These are phyloP conservation scores for Oenanthe sinensis DNA, from an alignment of 129 eudicot genomes.

Conservation along the genomic window DNA sequence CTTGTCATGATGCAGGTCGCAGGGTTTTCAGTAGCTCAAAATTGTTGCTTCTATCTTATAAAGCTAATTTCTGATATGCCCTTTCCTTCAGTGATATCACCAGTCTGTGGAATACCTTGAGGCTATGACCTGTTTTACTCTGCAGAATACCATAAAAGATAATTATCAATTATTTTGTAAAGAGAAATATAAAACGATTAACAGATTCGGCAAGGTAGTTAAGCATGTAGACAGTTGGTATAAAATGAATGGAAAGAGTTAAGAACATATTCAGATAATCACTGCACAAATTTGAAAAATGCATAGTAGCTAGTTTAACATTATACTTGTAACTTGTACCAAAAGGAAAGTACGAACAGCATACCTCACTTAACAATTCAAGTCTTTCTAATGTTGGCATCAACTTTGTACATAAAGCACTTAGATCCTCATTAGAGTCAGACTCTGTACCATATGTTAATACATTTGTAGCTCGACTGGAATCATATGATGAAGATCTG, in stretches of 20 bases:
- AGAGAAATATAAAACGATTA: not conserved
- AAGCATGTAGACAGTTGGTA: not conserved
- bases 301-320: not conserved
- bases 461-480: slow-evolving; percentile 27
- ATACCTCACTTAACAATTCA: slow-evolving; percentile 73
- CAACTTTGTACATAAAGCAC: slow-evolving; percentile 50
- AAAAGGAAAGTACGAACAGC: not conserved
- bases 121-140: slow-evolving; percentile 81
- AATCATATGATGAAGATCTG: slow-evolving; percentile 27
- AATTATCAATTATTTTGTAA: not conserved
- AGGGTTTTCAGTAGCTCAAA: not conserved
- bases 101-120: slow-evolving; percentile 79
- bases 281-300: not conserved
- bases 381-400: slow-evolving; percentile 74
- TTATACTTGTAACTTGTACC: not conserved
- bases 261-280: not conserved
- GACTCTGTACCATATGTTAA: slow-evolving; percentile 31
- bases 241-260: not conserved
- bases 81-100: slow-evolving; percentile 63
- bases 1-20: not conserved
- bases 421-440: slow-evolving; percentile 36
- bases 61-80: slow-evolving; percentile 42
- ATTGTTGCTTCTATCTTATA: slow-evolving; percentile 13
- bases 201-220: not conserved
- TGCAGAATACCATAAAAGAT: slow-evolving; percentile 15